A percentile compares a stretch with the other conserved stretches of the same genome.
These are phyloP conservation scores for Saccharomycopsis lassenensis DNA, from an alignment of 805 yeast genomes.

Conservation along the genomic window DNA sequence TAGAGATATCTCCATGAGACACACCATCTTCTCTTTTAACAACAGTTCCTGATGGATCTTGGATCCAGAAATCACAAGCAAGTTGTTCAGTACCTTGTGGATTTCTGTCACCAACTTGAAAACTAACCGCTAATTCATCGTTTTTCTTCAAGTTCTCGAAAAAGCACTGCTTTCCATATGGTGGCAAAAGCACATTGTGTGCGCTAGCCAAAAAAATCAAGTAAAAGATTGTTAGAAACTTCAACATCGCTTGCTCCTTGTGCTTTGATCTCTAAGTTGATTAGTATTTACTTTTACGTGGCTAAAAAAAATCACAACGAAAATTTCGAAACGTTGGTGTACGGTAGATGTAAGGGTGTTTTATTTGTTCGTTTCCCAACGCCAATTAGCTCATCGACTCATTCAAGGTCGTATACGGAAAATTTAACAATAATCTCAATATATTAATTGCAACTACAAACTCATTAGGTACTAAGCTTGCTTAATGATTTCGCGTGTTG, in stretches of 20 bases:
- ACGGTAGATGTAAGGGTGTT: too few relatives aligned
- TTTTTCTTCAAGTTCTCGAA: slow-evolving; percentile 71
- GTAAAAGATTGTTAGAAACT: not conserved
- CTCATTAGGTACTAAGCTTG: too few relatives aligned
- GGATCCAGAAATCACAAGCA: slow-evolving; percentile 54
- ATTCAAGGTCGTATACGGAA: too few relatives aligned
- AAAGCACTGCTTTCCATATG: slow-evolving; percentile 81
- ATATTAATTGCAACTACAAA: too few relatives aligned
- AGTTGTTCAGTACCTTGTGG: slow-evolving; percentile 57
- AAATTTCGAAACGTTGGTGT: not conserved
- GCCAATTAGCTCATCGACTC: too few relatives aligned
- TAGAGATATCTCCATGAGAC: slow-evolving; percentile 71
- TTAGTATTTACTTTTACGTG: not conserved
- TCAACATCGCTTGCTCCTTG: not conserved
- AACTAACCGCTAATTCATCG: slow-evolving; percentile 79
- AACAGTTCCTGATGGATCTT: slow-evolving; percentile 39
- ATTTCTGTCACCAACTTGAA: slow-evolving; percentile 90
- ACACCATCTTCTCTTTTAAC: slow-evolving; percentile 40
- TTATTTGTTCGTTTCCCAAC: too few relatives aligned
- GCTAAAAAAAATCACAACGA: not conserved
- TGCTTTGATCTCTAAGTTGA: not conserved
- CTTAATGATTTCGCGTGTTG: too few relatives aligned
- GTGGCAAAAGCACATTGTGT: slow-evolving; percentile 73
- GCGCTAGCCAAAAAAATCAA: slow-evolving; percentile 30
- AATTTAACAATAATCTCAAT: too few relatives aligned